Conservation (phyloP, 2,329 filamentous ascomycete species). For the Drechmeria coniospora region DNA sequence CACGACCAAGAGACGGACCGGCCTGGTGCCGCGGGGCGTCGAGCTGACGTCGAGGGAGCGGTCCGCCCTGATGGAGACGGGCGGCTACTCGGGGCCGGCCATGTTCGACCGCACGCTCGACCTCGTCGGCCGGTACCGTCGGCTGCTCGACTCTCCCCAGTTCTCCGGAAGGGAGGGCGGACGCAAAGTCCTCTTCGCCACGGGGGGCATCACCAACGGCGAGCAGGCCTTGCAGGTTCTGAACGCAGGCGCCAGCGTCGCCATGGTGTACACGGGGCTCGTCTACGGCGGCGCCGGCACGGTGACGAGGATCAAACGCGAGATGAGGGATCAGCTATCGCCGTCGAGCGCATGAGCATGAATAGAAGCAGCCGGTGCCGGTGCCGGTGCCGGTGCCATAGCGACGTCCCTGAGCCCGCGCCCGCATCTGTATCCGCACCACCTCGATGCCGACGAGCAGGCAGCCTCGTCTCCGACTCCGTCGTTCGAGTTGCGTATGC, state of each 20-base stretch:
- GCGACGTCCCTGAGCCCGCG: too few relatives aligned
- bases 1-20: conserved; percentile 73
- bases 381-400: neutral
- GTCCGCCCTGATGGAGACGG: conserved; percentile 54
- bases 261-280: conserved; percentile 76
- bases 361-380: neutral
- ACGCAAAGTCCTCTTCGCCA: conserved; percentile 79
- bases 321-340: conserved; percentile 31
- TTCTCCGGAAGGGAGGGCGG: conserved; percentile 16
- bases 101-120: conserved; percentile 69
- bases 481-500: too few relatives aligned
- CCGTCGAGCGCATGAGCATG: neutral
- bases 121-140: conserved; percentile 67
- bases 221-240: conserved; percentile 68
- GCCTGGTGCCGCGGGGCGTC: conserved; percentile 52
- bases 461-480: too few relatives aligned
- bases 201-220: conserved; percentile 82
- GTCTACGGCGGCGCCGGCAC: conserved; percentile 51
- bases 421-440: too few relatives aligned
- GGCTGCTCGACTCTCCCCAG: conserved; percentile 44
- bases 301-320: conserved; percentile 47
- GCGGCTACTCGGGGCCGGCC: conserved; percentile 82
- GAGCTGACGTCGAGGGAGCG: conserved; percentile 51
- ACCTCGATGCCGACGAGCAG: too few relatives aligned
- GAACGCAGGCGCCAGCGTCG: conserved; percentile 77